These are phyloP conservation scores for Fusarium torreyae DNA, from an alignment of 2,329 filamentous ascomycete species.

Conservation along the genomic window DNA sequence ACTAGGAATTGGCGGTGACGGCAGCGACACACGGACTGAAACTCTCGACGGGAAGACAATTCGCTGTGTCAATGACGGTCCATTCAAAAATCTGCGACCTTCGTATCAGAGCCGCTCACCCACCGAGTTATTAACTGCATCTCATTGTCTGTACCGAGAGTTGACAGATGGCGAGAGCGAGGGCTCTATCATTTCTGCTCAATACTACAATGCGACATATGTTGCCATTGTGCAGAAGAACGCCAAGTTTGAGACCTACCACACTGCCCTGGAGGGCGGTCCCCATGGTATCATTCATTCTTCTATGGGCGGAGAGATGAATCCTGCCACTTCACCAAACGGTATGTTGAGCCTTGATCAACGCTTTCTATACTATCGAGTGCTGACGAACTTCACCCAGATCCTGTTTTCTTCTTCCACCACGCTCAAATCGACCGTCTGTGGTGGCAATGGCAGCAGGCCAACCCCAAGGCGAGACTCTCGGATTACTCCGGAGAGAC, in stretches of 20 bases:
- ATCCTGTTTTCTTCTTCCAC: constrained; percentile 27
- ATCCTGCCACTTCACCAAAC: constrained; percentile 19
- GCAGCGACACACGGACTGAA: background rate
- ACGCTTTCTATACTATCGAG: too few species aligned
- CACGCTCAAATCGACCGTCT: constrained; percentile 18
- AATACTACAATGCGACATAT: background rate
- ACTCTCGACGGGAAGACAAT: background rate
- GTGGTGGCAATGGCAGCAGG: constrained; percentile 21
- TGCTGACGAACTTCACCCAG: background rate
- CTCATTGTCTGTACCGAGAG: constrained; percentile 6
- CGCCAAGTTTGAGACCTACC: constrained; percentile 1
- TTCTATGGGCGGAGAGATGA: constrained; percentile 22
- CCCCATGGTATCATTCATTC: constrained; percentile 16
- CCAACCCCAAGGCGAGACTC: background rate
- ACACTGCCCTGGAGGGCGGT: background rate
- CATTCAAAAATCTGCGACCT: constrained; percentile 4
- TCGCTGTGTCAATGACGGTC: background rate
- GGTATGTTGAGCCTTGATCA: background rate
- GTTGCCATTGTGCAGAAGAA: background rate
- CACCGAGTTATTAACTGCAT: background rate
- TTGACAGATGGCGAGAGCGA: constrained; percentile 9
- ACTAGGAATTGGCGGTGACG: constrained; percentile 3
- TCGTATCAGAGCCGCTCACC: background rate
- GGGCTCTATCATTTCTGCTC: background rate
- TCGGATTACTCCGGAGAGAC: background rate